Evolutionary conservation across 1,284 basidiomycete species (phyloP).

Genomic region (Papiliotrema laurentii): DNA sequence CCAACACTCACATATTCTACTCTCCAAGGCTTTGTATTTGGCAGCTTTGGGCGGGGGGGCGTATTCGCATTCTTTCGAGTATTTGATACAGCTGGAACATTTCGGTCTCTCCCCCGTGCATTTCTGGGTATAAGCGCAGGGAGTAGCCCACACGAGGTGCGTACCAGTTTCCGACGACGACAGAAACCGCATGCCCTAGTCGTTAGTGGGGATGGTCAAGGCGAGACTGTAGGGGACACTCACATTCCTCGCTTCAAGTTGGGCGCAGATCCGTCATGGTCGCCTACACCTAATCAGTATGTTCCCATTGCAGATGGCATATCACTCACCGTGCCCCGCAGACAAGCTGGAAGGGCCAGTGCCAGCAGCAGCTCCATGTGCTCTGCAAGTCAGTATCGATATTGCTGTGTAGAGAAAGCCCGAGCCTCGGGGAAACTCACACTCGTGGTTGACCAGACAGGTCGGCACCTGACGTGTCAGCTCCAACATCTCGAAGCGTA

Average conservation of each 20-base stretch:
- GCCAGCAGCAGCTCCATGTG: too few species aligned
- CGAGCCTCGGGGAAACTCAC: too few species aligned
- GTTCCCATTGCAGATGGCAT: too few species aligned
- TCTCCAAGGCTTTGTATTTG: constrained; percentile 5
- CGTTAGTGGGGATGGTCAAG: neutral
- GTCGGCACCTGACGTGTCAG: too few species aligned
- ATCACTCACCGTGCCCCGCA: too few species aligned
- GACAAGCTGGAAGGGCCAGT: too few species aligned
- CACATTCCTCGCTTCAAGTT: constrained; percentile 3
- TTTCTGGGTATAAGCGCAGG: neutral
- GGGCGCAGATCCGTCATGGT: too few species aligned
- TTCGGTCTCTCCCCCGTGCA: constrained; percentile 33
- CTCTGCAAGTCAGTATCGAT: too few species aligned
- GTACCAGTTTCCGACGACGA: constrained; percentile 33
- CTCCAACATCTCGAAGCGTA: too few species aligned
- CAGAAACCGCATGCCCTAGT: constrained; percentile 40
- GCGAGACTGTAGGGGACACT: neutral
- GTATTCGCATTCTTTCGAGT: constrained; percentile 36
- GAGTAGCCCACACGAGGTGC: neutral
- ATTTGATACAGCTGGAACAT: constrained; percentile 35
- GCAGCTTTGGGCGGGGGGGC: constrained; percentile 8
- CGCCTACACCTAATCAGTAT: too few species aligned
- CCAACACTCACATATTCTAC: neutral
- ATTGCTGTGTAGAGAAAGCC: too few species aligned
- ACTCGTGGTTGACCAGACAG: too few species aligned